A percentile compares a stretch with the other conserved stretches of the same genome.
Evolutionary conservation across 768 basidiomycete genomes (phyloP).

Genomic region (Filobasidium wieringae): DNA sequence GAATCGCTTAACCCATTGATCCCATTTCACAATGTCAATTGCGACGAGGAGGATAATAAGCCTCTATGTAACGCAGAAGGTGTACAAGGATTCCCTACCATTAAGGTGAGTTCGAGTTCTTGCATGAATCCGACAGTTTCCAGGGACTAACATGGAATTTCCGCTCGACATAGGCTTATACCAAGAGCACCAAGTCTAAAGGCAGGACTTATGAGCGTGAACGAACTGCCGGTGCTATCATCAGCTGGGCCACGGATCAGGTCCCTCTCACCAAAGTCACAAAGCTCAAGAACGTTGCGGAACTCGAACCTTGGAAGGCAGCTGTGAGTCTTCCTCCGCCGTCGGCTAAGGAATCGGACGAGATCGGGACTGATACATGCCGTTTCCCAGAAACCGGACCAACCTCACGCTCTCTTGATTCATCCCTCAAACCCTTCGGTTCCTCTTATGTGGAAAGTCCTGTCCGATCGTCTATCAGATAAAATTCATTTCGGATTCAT

Average conservation of each 20-base stretch:
- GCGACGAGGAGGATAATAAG: constrained; percentile 71
- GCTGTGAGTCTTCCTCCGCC: neutral
- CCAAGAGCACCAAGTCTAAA: constrained; percentile 54
- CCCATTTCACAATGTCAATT: constrained; percentile 86
- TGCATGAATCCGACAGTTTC: no score
- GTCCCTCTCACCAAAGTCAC: constrained; percentile 57
- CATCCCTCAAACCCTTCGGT: constrained; percentile 37
- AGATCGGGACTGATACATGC: neutral
- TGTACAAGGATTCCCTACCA: constrained; percentile 82
- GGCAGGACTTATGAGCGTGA: constrained; percentile 60
- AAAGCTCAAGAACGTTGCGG: constrained; percentile 46
- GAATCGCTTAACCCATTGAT: constrained; percentile 65
- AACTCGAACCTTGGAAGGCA: constrained; percentile 42
- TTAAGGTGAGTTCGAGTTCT: constrained; percentile 55
- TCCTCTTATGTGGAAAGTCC: constrained; percentile 40
- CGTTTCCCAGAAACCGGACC: constrained; percentile 23
- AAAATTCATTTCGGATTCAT: constrained; percentile 61
- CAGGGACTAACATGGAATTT: constrained; percentile 2
- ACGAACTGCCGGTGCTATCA: constrained; percentile 59
- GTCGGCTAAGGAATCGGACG: no score
- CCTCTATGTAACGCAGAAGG: constrained; percentile 66
- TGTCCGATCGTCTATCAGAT: constrained; percentile 42
- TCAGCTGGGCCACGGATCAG: constrained; percentile 61
- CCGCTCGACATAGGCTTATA: constrained; percentile 53
- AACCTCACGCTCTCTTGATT: constrained; percentile 36